Percentiles rank a stretch among this genome's conserved stretches.
These are phyloP conservation scores for Stenocarpella maydis DNA, from an alignment of 2,329 filamentous ascomycete species.

Conservation along the genomic window DNA sequence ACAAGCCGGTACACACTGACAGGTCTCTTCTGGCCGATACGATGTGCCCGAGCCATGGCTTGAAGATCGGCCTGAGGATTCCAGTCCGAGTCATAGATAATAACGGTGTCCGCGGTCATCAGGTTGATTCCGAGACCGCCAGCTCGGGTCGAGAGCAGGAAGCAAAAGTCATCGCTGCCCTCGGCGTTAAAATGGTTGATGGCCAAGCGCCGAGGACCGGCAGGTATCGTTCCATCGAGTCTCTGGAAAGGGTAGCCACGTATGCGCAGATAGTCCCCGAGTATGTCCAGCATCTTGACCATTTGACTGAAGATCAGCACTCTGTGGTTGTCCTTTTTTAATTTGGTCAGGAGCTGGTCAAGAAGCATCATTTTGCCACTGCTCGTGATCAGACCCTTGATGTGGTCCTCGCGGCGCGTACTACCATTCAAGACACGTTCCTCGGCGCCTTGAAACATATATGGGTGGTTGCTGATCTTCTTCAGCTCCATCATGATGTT, in stretches of 20 bases:
- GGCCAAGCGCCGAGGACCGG: conserved; percentile 85
- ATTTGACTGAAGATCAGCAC: conserved; percentile 99
- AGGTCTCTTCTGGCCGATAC: conserved; percentile 94
- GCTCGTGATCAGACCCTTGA: conserved; percentile 93
- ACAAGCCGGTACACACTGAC: conserved; percentile 97
- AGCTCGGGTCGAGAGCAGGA: conserved; percentile 91
- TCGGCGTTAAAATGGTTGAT: conserved; percentile 99
- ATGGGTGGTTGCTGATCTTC: conserved; percentile 98
- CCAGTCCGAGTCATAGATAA: conserved; percentile 99
- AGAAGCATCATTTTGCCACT: conserved; percentile 99
- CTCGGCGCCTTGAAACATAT: conserved; percentile 96
- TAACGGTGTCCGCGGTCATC: conserved; percentile 98
- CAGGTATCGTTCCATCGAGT: conserved; percentile 92
- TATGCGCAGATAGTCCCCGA: conserved; percentile 91
- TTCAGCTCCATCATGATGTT: conserved; percentile 99
- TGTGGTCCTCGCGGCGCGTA: conserved; percentile 83
- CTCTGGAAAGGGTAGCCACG: conserved; percentile 96
- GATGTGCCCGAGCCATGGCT: conserved; percentile 97
- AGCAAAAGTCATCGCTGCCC: conserved; percentile 94
- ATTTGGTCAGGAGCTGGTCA: conserved; percentile 91
- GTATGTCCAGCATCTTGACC: conserved; percentile 97
- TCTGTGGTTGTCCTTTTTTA: conserved; percentile 92
- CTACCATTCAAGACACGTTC: conserved; percentile 85
- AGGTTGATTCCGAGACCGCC: conserved; percentile 98
- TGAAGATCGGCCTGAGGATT: conserved; percentile 98